Conservation (phyloP, 73 alveolate genomes). For the Paramecium octaurelia region DNA sequence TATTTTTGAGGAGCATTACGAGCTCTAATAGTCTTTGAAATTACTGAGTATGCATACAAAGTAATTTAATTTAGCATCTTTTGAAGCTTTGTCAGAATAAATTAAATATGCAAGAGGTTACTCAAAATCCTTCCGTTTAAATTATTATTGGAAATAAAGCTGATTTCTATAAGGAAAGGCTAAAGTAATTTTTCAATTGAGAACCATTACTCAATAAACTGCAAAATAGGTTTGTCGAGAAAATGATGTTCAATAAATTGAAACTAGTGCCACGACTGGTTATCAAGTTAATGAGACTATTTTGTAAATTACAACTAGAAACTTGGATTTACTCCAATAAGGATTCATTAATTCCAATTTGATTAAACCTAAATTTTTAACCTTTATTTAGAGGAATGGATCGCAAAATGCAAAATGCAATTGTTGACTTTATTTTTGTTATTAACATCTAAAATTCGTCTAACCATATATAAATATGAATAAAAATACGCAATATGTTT, state of each 20-base stretch:
- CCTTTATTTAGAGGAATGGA: neutral
- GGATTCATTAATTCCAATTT: neutral
- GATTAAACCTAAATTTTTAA: neutral
- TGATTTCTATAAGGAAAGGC: slow-evolving; percentile 68
- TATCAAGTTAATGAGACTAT: slow-evolving; percentile 64
- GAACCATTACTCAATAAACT: neutral
- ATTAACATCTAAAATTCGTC: neutral
- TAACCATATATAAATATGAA: neutral
- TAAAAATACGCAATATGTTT: neutral
- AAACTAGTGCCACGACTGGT: slow-evolving; percentile 70
- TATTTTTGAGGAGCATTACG: slow-evolving; percentile 64
- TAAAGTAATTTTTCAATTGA: neutral
- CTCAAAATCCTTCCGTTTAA: slow-evolving; percentile 62
- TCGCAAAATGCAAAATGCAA: neutral
- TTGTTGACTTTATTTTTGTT: neutral
- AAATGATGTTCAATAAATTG: neutral
- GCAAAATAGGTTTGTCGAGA: neutral
- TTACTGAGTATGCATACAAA: slow-evolving; percentile 35
- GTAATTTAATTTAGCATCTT: slow-evolving; percentile 23
- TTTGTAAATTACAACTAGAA: neutral
- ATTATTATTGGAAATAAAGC: slow-evolving; percentile 75
- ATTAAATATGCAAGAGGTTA: slow-evolving; percentile 62
- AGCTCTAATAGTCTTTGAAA: slow-evolving; percentile 56
- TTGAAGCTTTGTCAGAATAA: slow-evolving; percentile 62
- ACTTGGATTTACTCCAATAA: neutral